These are phyloP conservation scores for Eucalyptus guilfoylei DNA, from an alignment of 345 rosid species.

Conservation along the genomic window DNA sequence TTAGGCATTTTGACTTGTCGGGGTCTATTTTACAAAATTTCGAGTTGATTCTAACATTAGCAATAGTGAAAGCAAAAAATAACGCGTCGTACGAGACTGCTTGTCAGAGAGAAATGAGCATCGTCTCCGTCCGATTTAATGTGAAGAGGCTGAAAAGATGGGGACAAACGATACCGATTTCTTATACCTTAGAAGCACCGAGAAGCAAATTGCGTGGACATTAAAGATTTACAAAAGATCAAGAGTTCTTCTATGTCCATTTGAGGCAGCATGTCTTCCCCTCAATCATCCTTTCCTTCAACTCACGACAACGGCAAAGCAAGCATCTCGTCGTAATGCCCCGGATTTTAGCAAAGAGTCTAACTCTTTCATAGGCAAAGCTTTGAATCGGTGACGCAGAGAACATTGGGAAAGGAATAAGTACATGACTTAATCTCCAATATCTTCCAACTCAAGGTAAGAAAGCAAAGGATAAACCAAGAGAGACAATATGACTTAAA, in stretches of 20 bases:
- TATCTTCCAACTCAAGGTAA: not conserved
- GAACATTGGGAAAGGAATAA: not conserved
- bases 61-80: not conserved
- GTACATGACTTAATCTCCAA: not conserved
- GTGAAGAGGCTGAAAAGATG: not conserved
- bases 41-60: not conserved
- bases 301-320: not conserved
- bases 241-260: not conserved
- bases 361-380: not conserved
- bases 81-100: not conserved
- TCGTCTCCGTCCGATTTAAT: not conserved
- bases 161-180: not conserved
- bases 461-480: not conserved
- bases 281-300: not conserved
- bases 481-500: not conserved
- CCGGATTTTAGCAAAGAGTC: not conserved
- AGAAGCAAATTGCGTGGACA: not conserved
- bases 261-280: not conserved
- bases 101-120: not conserved
- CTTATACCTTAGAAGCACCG: not conserved
- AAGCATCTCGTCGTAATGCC: not conserved
- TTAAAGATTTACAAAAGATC: not conserved
- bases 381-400: not conserved
- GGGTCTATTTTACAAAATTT: not conserved
- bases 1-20: not conserved